A percentile compares a stretch with the other conserved stretches of the same genome.
phyloP scores from a whole-genome alignment of 2,329 filamentous ascomycete species.

The Calonectria honghensis region DNA sequence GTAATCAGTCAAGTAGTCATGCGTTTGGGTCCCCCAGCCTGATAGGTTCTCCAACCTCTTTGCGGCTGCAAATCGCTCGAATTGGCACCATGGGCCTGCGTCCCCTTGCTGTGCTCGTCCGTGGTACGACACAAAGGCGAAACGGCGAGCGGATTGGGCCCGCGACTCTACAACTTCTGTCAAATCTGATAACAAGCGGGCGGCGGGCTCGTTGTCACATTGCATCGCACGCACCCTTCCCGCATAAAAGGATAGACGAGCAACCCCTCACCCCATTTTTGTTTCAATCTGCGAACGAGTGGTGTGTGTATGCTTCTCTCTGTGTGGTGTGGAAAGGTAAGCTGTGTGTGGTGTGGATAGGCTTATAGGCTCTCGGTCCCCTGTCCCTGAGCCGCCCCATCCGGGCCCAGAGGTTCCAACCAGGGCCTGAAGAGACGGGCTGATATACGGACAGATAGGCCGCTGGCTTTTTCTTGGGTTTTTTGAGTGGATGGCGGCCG shows the following conservation, averaged over 20 bases:
- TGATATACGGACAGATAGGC: background rate
- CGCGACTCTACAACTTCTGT: background rate
- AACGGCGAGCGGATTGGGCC: background rate
- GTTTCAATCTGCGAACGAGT: constrained; percentile 9
- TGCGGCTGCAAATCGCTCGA: constrained; percentile 8
- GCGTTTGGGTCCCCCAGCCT: background rate
- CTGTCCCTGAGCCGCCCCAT: constrained; percentile 4
- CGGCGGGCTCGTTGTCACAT: background rate
- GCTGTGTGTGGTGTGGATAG: background rate
- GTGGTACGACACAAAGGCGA: constrained; percentile 7
- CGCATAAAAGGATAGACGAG: constrained; percentile 9
- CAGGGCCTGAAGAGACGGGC: background rate
- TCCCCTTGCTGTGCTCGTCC: background rate
- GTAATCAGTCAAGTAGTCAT: constrained; percentile 20
- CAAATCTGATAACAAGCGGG: constrained; percentile 9
- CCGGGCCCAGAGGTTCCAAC: background rate
- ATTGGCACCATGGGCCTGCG: background rate
- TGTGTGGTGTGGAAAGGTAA: background rate
- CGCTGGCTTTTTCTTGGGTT: background rate
- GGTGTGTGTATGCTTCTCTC: background rate
- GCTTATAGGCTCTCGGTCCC: constrained; percentile 9
- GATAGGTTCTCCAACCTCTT: background rate
- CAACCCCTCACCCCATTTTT: background rate
- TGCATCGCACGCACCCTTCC: constrained; percentile 16
- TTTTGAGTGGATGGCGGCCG: background rate